phyloP scores from a whole-genome alignment of 1,284 basidiomycete genomes.

The Somion occarium region DNA sequence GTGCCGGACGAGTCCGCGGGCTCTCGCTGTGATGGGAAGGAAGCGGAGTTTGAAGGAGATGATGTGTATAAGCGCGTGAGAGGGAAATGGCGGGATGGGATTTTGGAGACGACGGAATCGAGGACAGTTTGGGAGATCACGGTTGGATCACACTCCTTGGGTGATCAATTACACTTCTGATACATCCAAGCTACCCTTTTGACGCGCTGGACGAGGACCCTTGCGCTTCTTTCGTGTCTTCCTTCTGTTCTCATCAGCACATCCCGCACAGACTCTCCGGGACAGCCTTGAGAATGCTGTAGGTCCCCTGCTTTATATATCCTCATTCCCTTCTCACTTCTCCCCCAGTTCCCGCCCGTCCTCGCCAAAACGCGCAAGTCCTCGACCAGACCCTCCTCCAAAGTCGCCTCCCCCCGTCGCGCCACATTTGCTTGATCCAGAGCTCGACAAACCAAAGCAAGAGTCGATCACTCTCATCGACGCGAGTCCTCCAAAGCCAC shows the following conservation, averaged over 20 bases:
- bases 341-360: background rate
- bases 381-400: background rate
- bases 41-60: background rate
- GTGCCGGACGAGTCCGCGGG: background rate
- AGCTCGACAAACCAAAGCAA: background rate
- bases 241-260: slow-evolving; percentile 13
- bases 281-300: slow-evolving; percentile 16
- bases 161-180: too few species aligned
- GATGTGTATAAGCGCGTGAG: background rate
- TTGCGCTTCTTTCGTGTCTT: slow-evolving; percentile 11
- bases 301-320: slow-evolving; percentile 11
- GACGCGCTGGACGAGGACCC: slow-evolving; percentile 1
- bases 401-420: background rate
- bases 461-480: slow-evolving; percentile 1
- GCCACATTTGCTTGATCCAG: background rate
- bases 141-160: too few species aligned
- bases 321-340: slow-evolving; percentile 3
- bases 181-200: too few species aligned
- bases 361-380: slow-evolving; percentile 2
- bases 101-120: background rate
- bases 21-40: background rate
- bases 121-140: background rate
- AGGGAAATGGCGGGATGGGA: background rate
- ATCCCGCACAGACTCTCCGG: slow-evolving; percentile 11
- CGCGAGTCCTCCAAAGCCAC: slow-evolving; percentile 5